Conservation (phyloP, 352 stramenopile species). For the Phytophthora citrophthora region DNA sequence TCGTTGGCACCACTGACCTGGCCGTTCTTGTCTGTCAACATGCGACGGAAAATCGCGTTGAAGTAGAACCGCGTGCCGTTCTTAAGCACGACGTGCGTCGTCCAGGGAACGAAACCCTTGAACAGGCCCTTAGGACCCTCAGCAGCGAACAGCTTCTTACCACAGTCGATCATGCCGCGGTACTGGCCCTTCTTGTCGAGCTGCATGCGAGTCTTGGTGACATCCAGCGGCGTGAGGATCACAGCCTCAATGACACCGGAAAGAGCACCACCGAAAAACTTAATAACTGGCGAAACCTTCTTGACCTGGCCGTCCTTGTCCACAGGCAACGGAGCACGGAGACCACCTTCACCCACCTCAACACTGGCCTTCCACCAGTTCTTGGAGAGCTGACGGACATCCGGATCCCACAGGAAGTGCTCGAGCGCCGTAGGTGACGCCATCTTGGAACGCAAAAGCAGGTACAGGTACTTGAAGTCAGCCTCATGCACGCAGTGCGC, state of each 20-base stretch:
- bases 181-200: constrained; percentile 89
- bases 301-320: constrained; percentile 51
- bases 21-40: constrained; percentile 79
- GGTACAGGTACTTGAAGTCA: constrained; percentile 87
- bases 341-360: constrained; percentile 77
- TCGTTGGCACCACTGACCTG: constrained; percentile 84
- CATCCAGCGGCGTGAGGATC: constrained; percentile 87
- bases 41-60: constrained; percentile 83
- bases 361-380: constrained; percentile 89
- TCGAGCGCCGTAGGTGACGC: constrained; percentile 70
- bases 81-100: constrained; percentile 87
- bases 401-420: constrained; percentile 79
- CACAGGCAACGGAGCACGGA: constrained; percentile 62
- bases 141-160: constrained; percentile 78
- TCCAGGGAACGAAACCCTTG: constrained; percentile 91
- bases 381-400: constrained; percentile 86
- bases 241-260: constrained; percentile 87
- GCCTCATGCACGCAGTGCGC: constrained; percentile 69
- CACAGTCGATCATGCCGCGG: constrained; percentile 86
- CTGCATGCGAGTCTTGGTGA: constrained; percentile 90
- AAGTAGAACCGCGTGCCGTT: constrained; percentile 93
- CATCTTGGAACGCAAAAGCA: constrained; percentile 84
- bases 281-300: constrained; percentile 75
- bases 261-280: constrained; percentile 86
- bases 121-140: constrained; percentile 84